These are phyloP conservation scores for Talaromyces atroroseus DNA, from an alignment of 2,329 filamentous ascomycete species.

Conservation along the genomic window DNA sequence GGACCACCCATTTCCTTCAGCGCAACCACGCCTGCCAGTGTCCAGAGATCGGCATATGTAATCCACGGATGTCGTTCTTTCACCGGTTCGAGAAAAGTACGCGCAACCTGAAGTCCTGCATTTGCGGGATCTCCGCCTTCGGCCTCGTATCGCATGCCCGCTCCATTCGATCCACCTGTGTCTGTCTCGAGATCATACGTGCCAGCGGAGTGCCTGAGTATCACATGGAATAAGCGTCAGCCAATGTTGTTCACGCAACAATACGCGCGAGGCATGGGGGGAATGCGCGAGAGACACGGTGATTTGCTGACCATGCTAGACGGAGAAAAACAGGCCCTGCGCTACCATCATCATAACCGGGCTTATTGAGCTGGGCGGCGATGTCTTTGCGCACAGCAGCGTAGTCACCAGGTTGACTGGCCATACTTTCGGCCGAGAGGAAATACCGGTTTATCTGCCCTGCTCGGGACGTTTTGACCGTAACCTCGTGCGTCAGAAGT, in stretches of 20 bases:
- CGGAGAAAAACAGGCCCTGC: conserved; percentile 60
- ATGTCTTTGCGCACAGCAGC: conserved; percentile 52
- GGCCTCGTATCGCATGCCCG: conserved; percentile 60
- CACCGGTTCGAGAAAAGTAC: conserved; percentile 59
- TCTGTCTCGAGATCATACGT: conserved; percentile 56
- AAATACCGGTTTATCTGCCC: neutral
- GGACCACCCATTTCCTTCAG: conserved; percentile 58
- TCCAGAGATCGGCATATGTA: conserved; percentile 63
- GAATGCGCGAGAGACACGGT: neutral
- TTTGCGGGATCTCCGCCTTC: conserved; percentile 62
- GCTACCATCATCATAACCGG: conserved; percentile 61
- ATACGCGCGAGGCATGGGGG: neutral
- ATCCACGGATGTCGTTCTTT: conserved; percentile 58
- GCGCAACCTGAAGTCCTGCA: conserved; percentile 58
- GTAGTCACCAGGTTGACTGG: conserved; percentile 33
- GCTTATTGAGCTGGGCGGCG: conserved; percentile 50
- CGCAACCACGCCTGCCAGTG: conserved; percentile 55
- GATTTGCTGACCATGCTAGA: conserved; percentile 51
- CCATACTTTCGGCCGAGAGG: conserved; percentile 8
- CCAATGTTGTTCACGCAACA: neutral
- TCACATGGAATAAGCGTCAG: conserved; percentile 1
- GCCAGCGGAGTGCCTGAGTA: conserved; percentile 54
- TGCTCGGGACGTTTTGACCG: neutral
- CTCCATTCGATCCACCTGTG: conserved; percentile 60
- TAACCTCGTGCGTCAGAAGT: neutral